phyloP scores from a whole-genome alignment of 768 basidiomycete species.

The Albatrellus ellisii region DNA sequence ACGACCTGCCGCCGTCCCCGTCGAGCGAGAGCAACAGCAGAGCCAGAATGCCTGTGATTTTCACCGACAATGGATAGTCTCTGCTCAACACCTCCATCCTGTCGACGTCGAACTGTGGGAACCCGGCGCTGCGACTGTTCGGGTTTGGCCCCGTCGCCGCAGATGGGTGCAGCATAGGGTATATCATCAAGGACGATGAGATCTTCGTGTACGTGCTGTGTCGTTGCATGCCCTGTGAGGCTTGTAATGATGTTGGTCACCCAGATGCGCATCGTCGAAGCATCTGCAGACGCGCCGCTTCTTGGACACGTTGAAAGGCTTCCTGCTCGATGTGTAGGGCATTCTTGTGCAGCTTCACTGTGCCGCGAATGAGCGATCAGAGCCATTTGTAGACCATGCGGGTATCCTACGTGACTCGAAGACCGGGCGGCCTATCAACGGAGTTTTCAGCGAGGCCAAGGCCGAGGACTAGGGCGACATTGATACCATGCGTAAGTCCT shows the following conservation, averaged over 20 bases:
- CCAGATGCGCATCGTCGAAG: constrained; percentile 82
- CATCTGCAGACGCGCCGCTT: constrained; percentile 89
- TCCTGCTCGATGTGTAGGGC: constrained; percentile 70
- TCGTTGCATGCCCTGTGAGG: neutral
- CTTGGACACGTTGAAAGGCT: constrained; percentile 74
- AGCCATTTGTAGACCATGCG: constrained; percentile 69
- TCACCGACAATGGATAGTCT: constrained; percentile 79
- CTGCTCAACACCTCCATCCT: constrained; percentile 75
- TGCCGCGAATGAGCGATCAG: constrained; percentile 72
- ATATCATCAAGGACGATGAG: constrained; percentile 95
- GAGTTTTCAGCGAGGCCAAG: constrained; percentile 24
- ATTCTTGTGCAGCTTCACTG: constrained; percentile 69
- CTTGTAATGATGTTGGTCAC: constrained; percentile 1
- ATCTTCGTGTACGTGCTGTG: constrained; percentile 69
- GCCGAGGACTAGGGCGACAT: constrained; percentile 34
- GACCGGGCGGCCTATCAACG: constrained; percentile 57
- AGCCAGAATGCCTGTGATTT: constrained; percentile 54
- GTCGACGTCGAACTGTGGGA: constrained; percentile 97
- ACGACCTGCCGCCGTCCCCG: constrained; percentile 12
- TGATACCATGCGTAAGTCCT: constrained; percentile 46
- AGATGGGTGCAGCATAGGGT: constrained; percentile 95
- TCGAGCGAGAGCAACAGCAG: constrained; percentile 19
- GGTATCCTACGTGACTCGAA: constrained; percentile 64
- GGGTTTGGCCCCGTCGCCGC: constrained; percentile 93
- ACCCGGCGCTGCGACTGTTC: constrained; percentile 82